Evolutionary conservation across 257 asterid genomes (phyloP), one percentile per base, ranked within the genome.

Genomic region (Handroanthus guayacan): DNA sequence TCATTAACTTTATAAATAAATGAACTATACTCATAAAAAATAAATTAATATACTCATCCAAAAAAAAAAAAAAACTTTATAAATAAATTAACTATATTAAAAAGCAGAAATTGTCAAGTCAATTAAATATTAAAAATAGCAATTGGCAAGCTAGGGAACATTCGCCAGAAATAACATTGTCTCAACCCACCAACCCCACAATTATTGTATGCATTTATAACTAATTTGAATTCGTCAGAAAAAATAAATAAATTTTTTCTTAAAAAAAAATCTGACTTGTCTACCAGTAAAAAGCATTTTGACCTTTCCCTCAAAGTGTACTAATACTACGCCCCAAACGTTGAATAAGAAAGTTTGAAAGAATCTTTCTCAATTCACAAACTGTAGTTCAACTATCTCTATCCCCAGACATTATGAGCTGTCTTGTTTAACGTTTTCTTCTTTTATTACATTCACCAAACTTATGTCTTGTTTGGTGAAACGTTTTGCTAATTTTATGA

Each of bases 171-270:
- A 54, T 16, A n/a, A 9, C 60, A 52, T 48, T 52, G 60, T n/a
- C 16, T n/a, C 4, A 52, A 13, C 16, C n/a, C 9, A 47, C 72
- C 58, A 67, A 67, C 55, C 60, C 16, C 2, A 43, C 10, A 50
- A 14, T 5, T 52, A 13, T 10, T 65, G 10, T 52, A 20, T 75
- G 79, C 66, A 64, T 64, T 63, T 75, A 41, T 52, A 52, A 62
- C 66, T 51, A 37, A 16, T 55, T 75, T 64, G 72, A 54, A 54
- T 41, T 17, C 36, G 57, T 75, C 73, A 38, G 25, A 41, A 52
- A 17, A 52, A 17, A 50, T n/a, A n/a, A n/a, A n/a, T n/a, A n/a
- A n/a, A n/a, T n/a, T n/a, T n/a, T n/a, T n/a, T n/a, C n/a, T n/a
- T n/a, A 62, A 48, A 25, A 48, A 36, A 16, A 44, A 47, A 25